These are phyloP conservation scores for Phialophora macrospora DNA, from an alignment of 2,329 filamentous ascomycete genomes.

Conservation along the genomic window DNA sequence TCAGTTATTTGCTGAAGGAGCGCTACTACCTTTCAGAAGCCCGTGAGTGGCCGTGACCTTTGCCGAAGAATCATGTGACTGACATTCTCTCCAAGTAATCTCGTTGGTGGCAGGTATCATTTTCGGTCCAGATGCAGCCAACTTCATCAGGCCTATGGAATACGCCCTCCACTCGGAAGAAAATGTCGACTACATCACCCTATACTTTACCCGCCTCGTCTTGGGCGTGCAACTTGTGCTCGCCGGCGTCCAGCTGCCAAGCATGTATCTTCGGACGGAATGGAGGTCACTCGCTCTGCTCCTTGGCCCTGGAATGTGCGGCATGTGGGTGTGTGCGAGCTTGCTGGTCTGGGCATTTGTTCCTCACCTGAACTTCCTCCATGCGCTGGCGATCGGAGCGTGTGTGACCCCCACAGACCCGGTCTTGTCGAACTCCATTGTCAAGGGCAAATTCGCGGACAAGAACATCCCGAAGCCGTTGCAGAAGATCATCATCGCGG, in stretches of 20 bases:
- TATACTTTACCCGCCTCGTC: conserved; percentile 85
- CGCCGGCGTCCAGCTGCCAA: conserved; percentile 84
- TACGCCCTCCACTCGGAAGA: conserved; percentile 66
- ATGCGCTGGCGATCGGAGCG: conserved; percentile 78
- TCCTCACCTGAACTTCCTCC: conserved; percentile 72
- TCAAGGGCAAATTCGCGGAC: conserved; percentile 92
- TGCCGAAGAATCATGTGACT: conserved; percentile 26
- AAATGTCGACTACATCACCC: conserved; percentile 72
- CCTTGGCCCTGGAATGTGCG: conserved; percentile 80
- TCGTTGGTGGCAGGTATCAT: conserved; percentile 77
- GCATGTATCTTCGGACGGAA: conserved; percentile 76
- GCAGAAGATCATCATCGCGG: conserved; percentile 78
- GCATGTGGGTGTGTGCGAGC: conserved; percentile 86
- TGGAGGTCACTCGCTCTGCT: conserved; percentile 76
- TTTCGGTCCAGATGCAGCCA: conserved; percentile 77
- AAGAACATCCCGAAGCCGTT: conserved; percentile 82
- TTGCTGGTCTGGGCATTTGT: conserved; percentile 77
- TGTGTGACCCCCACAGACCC: conserved; percentile 94
- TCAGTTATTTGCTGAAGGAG: conserved; percentile 89
- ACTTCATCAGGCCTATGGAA: conserved; percentile 74
- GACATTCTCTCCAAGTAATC: conserved; percentile 64
- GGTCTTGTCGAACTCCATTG: conserved; percentile 83
- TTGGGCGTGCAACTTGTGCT: conserved; percentile 89
- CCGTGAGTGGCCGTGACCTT: conserved; percentile 59
- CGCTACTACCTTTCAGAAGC: conserved; percentile 90